Conservation (phyloP, 176 grass and related monocot species). For the Triticum urartu region DNA sequence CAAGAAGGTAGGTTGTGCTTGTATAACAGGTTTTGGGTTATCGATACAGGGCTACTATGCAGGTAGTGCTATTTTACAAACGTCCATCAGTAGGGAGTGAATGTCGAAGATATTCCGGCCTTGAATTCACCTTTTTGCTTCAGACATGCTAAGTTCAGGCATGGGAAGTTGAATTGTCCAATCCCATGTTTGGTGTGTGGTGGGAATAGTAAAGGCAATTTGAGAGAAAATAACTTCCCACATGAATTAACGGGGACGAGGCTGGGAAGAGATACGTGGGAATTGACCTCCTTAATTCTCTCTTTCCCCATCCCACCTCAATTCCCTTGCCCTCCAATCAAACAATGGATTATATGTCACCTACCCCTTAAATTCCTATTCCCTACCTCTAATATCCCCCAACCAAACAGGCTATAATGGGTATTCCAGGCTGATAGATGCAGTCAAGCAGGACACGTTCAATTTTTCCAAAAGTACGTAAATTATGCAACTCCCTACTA, state of each 20-base stretch:
- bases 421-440: slow-evolving; percentile 1
- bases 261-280: no score
- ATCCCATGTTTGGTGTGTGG: no score
- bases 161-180: no score
- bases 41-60: neutral
- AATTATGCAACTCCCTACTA: neutral
- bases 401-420: neutral
- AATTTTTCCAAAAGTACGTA: neutral
- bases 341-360: no score
- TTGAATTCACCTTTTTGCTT: neutral
- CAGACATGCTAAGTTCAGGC: neutral
- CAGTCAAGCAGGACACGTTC: neutral
- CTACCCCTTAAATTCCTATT: no score
- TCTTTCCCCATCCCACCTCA: no score
- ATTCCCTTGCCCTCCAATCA: no score
- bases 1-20: neutral
- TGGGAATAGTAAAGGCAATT: no score
- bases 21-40: neutral
- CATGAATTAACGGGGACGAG: no score
- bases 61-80: neutral
- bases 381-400: no score
- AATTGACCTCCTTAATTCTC: no score
- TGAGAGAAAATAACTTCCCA: no score
- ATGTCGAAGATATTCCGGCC: neutral
- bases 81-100: neutral